Percentiles rank a stretch among this genome's conserved stretches.
Evolutionary conservation across 805 yeast species (phyloP).

Genomic region (Metschnikowia anglica): DNA sequence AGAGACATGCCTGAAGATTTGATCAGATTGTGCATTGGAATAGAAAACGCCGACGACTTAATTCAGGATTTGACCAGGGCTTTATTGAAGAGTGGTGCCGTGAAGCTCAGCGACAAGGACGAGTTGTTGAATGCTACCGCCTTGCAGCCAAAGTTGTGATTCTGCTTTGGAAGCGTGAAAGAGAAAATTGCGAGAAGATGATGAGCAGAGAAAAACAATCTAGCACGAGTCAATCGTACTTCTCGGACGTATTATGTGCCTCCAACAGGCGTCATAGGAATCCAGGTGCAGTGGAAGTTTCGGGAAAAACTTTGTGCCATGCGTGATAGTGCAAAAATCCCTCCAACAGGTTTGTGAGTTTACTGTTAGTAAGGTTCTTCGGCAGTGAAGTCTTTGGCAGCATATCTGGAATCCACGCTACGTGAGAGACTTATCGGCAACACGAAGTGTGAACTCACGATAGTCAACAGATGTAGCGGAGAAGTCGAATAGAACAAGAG

Average conservation of each 20-base stretch:
- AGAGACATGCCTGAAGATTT: constrained; percentile 92
- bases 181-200: neutral
- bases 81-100: constrained; percentile 62
- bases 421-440: no score
- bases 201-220: no score
- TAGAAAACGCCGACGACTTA: constrained; percentile 78
- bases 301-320: neutral
- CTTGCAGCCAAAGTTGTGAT: constrained; percentile 29
- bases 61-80: constrained; percentile 78
- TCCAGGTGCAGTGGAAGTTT: neutral
- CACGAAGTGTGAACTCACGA: no score
- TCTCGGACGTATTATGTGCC: constrained; percentile 4
- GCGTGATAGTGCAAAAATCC: neutral
- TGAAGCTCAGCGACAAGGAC: constrained; percentile 39
- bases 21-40: constrained; percentile 87
- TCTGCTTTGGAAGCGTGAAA: neutral
- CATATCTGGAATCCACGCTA: no score
- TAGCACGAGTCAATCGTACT: neutral
- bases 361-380: neutral
- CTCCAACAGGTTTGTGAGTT: constrained; percentile 21
- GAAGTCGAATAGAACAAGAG: no score
- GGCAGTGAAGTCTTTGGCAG: no score
- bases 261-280: constrained; percentile 14
- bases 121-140: constrained; percentile 41
- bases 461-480: no score